Evolutionary conservation across 2,329 filamentous ascomycete species (phyloP), one percentile per base, ranked within the genome.

Genomic region (Fusarium clavum): DNA sequence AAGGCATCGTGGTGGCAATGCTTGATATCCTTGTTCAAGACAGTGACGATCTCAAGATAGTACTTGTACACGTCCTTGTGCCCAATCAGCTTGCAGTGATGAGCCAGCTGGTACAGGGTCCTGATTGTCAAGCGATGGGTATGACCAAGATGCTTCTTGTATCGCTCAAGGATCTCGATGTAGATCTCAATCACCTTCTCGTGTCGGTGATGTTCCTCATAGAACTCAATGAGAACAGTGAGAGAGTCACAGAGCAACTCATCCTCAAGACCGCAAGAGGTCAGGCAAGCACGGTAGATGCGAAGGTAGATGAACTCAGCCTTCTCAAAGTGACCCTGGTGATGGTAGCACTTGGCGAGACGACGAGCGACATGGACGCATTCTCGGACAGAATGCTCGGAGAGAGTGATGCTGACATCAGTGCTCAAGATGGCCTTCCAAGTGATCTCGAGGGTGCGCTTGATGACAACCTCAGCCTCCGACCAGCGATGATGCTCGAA

Each of bases 1-100:
- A 86, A 80, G 0, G 82, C 84, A 18, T 83, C 81, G 1, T 78
- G 76, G 9, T 82, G 80, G 51, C 77, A 79, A 48, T 80, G 66
- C 45, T 75, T 73, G 47, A 65, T 59, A 6, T 69, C 75, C 43
- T 78, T 77, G 61, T 78, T 77, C 58, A 79, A 77, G 5, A 75
- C 60, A 2, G 75, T 72, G 45, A 81, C 78, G 27, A 82, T 82
- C 70, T 82, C 79, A 24, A 75, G 73, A 58, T 81, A 81, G 68
- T 78, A 79, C 3, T 71, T 72, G 43, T 77, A 79, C 1, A 78
- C 77, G 44, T 81, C 79, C 38, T 75, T 75, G 53, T 76, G 78
- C 1, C 74, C 73, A 1, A 75, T 65, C 18, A 74, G 9, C 53
- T 75, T 68, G 54, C 69, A 76, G 41, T 71, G 69, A 8, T 34